phyloP scores from a whole-genome alignment of 148 eudicot genomes.

The Vaccinium corymbosum region DNA sequence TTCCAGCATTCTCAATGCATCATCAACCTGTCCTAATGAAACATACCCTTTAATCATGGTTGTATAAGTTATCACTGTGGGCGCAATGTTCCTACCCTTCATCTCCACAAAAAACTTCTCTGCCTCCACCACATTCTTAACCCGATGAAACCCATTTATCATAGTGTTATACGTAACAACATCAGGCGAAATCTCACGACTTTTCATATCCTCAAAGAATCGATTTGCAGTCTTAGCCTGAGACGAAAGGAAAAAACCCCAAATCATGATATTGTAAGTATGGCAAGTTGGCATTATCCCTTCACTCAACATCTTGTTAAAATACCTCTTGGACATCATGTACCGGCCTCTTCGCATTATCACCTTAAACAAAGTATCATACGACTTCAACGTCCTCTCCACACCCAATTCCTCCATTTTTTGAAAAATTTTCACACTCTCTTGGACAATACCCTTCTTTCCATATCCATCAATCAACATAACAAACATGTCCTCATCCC shows the following conservation, averaged over 20 bases:
- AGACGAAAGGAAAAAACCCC: slow-evolving; percentile 83
- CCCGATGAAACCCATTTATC: slow-evolving; percentile 71
- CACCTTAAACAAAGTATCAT: slow-evolving; percentile 77
- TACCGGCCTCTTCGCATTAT: slow-evolving; percentile 77
- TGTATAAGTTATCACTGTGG: slow-evolving; percentile 71
- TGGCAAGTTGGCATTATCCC: slow-evolving; percentile 71
- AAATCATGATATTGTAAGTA: slow-evolving; percentile 70
- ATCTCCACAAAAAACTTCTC: slow-evolving; percentile 84
- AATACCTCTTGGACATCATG: slow-evolving; percentile 93
- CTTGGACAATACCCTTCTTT: slow-evolving; percentile 71
- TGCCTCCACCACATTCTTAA: slow-evolving; percentile 69
- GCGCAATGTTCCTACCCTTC: slow-evolving; percentile 78
- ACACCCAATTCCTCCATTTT: slow-evolving; percentile 79
- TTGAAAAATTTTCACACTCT: slow-evolving; percentile 73
- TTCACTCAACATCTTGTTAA: slow-evolving; percentile 80
- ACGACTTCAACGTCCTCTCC: slow-evolving; percentile 48
- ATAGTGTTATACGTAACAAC: slow-evolving; percentile 83
- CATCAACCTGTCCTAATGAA: slow-evolving; percentile 59
- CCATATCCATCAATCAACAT: slow-evolving; percentile 81
- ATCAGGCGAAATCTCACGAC: slow-evolving; percentile 62
- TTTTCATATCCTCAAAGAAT: slow-evolving; percentile 84
- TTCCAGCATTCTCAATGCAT: slow-evolving; percentile 69
- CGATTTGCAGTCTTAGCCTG: slow-evolving; percentile 60
- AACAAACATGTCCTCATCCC: slow-evolving; percentile 89
- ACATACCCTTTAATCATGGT: slow-evolving; percentile 92